Evolutionary conservation across 768 basidiomycete genomes (phyloP), one percentile per base, ranked within the genome.

Genomic region (Daedaleopsis sinensis): DNA sequence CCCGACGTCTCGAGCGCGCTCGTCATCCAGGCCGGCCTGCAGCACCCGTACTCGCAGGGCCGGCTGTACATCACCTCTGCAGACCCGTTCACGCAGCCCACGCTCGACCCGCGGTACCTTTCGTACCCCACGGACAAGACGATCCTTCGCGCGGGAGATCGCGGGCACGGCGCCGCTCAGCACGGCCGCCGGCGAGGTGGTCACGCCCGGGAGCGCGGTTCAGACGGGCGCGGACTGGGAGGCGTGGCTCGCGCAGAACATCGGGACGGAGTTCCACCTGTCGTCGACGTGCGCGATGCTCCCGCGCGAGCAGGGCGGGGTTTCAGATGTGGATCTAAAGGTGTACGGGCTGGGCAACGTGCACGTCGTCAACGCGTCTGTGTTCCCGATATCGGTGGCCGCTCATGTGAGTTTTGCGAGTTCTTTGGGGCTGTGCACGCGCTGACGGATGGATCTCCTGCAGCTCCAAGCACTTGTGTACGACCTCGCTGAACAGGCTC

Each of bases 31-130:
- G 83, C 84, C 7, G 89, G 86, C 0, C 70, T 89, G 12, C 89
- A 90, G 70, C 85, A 85, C 66, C 85, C 87, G 1, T 77, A 84
- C 69, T 86, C 83, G 75, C 81, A 84, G 53, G 90, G 89, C n/a
- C 79, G 78, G 5, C 68, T 90, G 27, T 82, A 82, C 59, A 85
- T 90, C 74, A 86, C 79, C 67, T 82, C 84, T 3, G 75, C 79
- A 15, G 80, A 83, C 58, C 76, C 84, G 1, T 91, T 90, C 73
- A 82, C 84, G 59, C 66, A 76, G 23, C 87, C 87, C 7, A 70
- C 80, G 48, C 85, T 91, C 68, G 85, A 91, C 72, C 89, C 89
- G 5, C 74, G 80, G 61, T 90, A 90, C 73, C 81, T 88, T 55
- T 76, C 81, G 5, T 82, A 87, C 66, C 72, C 77, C 7, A 82